phyloP scores from a whole-genome alignment of 1,284 basidiomycete species.

The Pterula multifida region DNA sequence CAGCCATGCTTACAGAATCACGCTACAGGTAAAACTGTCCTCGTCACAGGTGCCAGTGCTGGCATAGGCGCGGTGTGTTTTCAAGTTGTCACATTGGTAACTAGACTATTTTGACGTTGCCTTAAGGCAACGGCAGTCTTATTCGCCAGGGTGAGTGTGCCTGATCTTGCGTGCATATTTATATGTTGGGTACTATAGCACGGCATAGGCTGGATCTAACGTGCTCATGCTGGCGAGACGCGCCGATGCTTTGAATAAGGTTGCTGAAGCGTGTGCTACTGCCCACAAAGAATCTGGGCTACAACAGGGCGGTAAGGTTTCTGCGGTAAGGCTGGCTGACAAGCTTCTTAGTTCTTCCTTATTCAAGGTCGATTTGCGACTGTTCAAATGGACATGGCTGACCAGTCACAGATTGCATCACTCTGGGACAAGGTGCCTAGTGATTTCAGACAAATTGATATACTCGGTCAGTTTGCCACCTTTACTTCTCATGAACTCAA shows the following conservation, averaged over 20 bases:
- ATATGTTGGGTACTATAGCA: constrained; percentile 5
- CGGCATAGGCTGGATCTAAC: constrained; percentile 59
- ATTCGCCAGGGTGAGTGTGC: constrained; percentile 62
- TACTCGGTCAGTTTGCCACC: constrained; percentile 43
- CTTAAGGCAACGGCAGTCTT: constrained; percentile 69
- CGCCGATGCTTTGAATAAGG: constrained; percentile 48
- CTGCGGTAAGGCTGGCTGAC: constrained; percentile 16
- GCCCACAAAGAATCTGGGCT: constrained; percentile 66
- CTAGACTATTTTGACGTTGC: background rate
- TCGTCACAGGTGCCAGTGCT: constrained; percentile 64
- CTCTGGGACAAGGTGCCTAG: constrained; percentile 60
- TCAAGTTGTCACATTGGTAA: constrained; percentile 4
- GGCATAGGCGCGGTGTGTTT: constrained; percentile 49
- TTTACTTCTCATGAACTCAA: constrained; percentile 4
- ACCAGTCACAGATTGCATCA: constrained; percentile 52
- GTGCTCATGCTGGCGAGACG: constrained; percentile 67
- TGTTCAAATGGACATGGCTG: constrained; percentile 64
- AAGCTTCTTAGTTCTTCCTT: background rate
- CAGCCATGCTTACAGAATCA: background rate
- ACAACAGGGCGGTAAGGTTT: constrained; percentile 62
- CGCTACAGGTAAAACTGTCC: constrained; percentile 62
- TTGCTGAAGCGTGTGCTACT: constrained; percentile 48
- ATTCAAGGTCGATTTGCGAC: background rate
- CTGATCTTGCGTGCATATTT: background rate
- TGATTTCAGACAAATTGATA: constrained; percentile 57